phyloP scores from a whole-genome alignment of 192 early-diverging fungal genomes.

The Spizellomyces punctatus region DNA sequence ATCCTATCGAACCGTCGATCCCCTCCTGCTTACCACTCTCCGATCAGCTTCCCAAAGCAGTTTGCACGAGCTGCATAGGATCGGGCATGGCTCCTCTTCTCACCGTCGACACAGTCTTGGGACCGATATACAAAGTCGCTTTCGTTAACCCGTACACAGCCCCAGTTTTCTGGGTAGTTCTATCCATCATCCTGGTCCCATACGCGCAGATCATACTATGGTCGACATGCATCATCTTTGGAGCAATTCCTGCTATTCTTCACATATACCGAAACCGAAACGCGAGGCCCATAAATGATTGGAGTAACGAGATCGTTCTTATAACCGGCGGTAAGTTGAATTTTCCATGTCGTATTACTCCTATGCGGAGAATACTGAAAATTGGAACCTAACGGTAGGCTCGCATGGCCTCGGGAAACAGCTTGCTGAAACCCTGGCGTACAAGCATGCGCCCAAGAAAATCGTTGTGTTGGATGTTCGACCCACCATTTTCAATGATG shows the following conservation, averaged over 20 bases:
- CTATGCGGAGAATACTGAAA: not conserved
- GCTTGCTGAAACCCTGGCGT: slow-evolving; percentile 48
- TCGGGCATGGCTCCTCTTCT: slow-evolving; percentile 3
- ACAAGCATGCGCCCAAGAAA: slow-evolving; percentile 36
- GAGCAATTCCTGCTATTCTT: slow-evolving; percentile 3
- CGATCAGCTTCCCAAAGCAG: not conserved
- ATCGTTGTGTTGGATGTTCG: slow-evolving; percentile 60
- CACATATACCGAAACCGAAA: slow-evolving; percentile 3
- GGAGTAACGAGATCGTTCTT: slow-evolving; percentile 63
- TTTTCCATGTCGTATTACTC: not conserved
- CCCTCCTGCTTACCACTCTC: no score
- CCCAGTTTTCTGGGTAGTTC: slow-evolving; percentile 10
- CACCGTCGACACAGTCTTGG: slow-evolving; percentile 18
- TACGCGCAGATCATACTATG: not conserved
- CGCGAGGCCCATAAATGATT: slow-evolving; percentile 37
- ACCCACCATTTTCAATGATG: slow-evolving; percentile 18
- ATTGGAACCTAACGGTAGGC: slow-evolving; percentile 37
- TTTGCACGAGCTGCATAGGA: no score
- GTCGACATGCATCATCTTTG: slow-evolving; percentile 10
- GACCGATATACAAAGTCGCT: slow-evolving; percentile 13
- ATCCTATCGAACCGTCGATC: no score
- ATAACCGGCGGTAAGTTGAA: slow-evolving; percentile 60
- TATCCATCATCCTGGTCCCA: slow-evolving; percentile 1
- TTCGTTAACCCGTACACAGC: slow-evolving; percentile 24
- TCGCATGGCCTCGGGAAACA: slow-evolving; percentile 60